Conservation (phyloP, 495 filamentous ascomycete genomes). For the Neurospora sp. region DNA sequence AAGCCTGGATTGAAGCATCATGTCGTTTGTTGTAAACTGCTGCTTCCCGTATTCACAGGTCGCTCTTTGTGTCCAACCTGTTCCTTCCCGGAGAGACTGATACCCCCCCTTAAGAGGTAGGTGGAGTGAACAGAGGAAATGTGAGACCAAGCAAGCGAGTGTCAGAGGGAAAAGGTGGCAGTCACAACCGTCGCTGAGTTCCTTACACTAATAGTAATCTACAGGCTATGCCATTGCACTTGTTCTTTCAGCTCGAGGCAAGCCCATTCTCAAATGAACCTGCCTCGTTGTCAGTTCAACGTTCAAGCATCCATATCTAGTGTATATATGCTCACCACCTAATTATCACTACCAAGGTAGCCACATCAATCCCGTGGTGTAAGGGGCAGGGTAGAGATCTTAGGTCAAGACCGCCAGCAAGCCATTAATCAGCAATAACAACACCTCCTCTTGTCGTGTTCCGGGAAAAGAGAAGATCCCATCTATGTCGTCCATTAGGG, state of each 20-base stretch:
- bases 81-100: not conserved
- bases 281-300: not conserved
- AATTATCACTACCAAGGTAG: not conserved
- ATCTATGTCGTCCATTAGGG: constrained; percentile 13
- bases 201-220: not conserved
- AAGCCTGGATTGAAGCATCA: not conserved
- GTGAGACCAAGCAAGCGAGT: not conserved
- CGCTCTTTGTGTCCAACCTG: not conserved
- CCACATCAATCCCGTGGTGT: not conserved
- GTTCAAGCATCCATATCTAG: not conserved
- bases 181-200: not conserved
- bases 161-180: not conserved
- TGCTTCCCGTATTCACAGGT: constrained; percentile 15
- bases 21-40: constrained; percentile 6
- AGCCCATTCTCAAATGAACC: not conserved
- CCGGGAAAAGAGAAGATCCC: constrained; percentile 7
- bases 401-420: not conserved
- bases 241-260: not conserved
- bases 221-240: not conserved
- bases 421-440: not conserved
- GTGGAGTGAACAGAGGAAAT: not conserved
- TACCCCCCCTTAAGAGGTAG: not conserved
- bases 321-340: not conserved
- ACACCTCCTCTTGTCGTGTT: not conserved
- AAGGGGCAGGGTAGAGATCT: not conserved